A percentile compares a stretch with the other conserved stretches of the same genome.
These are phyloP conservation scores for Aureobasidium sp. DNA, from an alignment of 2,329 filamentous ascomycete species.

Conservation along the genomic window DNA sequence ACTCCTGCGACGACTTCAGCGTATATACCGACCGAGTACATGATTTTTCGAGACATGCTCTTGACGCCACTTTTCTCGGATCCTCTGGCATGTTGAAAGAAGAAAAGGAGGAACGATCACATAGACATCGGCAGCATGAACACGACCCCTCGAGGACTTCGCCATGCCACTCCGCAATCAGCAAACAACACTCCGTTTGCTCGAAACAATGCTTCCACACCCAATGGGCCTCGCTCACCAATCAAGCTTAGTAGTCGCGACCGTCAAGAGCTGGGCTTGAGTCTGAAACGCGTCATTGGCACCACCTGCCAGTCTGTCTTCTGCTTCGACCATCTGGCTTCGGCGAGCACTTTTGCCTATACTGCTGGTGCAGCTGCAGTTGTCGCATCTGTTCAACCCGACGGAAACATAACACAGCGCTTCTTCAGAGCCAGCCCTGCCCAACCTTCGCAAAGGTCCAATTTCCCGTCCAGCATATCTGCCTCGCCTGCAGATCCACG, in stretches of 20 bases:
- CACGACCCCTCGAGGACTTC: neutral
- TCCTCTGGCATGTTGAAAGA: constrained; percentile 12
- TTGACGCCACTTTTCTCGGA: neutral
- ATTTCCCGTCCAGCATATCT: neutral
- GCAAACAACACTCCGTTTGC: neutral
- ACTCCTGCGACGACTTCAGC: neutral
- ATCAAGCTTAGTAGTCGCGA: neutral
- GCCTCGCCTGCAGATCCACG: constrained; percentile 4
- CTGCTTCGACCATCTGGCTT: constrained; percentile 73
- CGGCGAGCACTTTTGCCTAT: constrained; percentile 68
- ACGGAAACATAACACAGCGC: constrained; percentile 59
- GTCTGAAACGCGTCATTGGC: constrained; percentile 62
- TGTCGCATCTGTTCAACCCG: constrained; percentile 67
- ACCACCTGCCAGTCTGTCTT: constrained; percentile 79
- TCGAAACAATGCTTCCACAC: neutral
- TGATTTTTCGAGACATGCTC: constrained; percentile 11
- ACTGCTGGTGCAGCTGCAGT: constrained; percentile 92
- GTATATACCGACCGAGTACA: neutral
- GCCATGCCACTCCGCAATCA: neutral
- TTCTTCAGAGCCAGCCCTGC: constrained; percentile 66
- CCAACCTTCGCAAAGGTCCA: neutral
- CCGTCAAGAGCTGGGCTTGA: constrained; percentile 11
- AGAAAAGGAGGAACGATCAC: neutral
- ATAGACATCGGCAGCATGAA: neutral
- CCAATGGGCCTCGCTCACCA: constrained; percentile 4